These are phyloP conservation scores for Babjeviella inositovora DNA, from an alignment of 805 yeast species.

Conservation along the genomic window DNA sequence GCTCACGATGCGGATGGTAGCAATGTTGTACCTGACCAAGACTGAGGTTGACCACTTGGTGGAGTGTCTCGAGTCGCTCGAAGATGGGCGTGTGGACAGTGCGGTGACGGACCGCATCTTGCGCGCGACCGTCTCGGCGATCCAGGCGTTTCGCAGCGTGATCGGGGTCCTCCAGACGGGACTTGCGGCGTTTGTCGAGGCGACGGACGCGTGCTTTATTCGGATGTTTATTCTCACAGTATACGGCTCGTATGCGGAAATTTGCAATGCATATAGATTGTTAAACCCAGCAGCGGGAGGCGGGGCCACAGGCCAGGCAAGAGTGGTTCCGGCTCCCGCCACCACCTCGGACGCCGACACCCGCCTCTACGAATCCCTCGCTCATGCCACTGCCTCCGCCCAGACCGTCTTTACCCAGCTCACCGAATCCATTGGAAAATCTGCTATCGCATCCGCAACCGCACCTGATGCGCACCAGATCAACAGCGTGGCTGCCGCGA, in stretches of 20 bases:
- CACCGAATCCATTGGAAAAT: conserved; percentile 48
- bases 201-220: conserved; percentile 47
- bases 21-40: conserved; percentile 32
- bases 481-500: conserved; percentile 32
- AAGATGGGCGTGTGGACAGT: conserved; percentile 14
- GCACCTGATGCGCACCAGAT: conserved; percentile 8
- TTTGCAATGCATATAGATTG: conserved; percentile 46
- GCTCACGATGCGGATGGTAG: conserved; percentile 34
- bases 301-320: conserved; percentile 1
- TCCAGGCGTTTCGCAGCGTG: conserved; percentile 33
- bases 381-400: conserved; percentile 49
- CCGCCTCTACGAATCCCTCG: conserved; percentile 48
- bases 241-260: conserved; percentile 49
- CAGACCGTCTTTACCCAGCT: conserved; percentile 66
- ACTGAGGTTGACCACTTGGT: conserved; percentile 39
- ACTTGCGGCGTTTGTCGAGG: conserved; percentile 28
- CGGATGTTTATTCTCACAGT: conserved; percentile 46
- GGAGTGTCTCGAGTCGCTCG: conserved; percentile 35
- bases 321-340: conserved; percentile 3
- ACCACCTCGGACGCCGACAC: conserved; percentile 34
- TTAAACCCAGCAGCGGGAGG: conserved; percentile 10
- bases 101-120: conserved; percentile 13
- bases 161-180: conserved; percentile 30
- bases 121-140: conserved; percentile 14
- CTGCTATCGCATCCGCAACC: conserved; percentile 36